These are phyloP conservation scores for Russula abietina DNA, from an alignment of 768 basidiomycete genomes.

Conservation along the genomic window DNA sequence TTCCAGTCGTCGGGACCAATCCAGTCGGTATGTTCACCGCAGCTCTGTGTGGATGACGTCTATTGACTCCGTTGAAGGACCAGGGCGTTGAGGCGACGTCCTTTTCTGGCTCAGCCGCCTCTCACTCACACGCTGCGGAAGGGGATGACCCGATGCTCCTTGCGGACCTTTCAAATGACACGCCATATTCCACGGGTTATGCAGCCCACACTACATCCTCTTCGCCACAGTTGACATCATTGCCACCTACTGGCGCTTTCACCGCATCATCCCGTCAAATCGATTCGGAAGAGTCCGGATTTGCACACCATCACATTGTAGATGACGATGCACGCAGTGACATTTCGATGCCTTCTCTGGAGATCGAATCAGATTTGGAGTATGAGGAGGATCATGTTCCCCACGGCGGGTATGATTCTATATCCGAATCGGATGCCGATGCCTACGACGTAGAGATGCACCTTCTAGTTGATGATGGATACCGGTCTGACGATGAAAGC, in stretches of 20 bases:
- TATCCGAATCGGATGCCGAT: slow-evolving; percentile 22
- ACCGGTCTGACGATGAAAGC: slow-evolving; percentile 7
- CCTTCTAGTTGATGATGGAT: slow-evolving; percentile 9
- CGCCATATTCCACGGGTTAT: not conserved
- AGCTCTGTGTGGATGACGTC: slow-evolving; percentile 4
- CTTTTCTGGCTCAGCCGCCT: not conserved
- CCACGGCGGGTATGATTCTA: slow-evolving; percentile 7
- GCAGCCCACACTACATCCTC: not conserved
- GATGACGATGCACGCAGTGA: slow-evolving; percentile 20
- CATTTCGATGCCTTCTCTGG: slow-evolving; percentile 20
- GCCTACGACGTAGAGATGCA: slow-evolving; percentile 25
- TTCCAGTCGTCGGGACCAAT: not conserved
- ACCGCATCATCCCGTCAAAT: not conserved
- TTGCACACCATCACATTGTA: not conserved
- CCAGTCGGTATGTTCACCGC: slow-evolving; percentile 1
- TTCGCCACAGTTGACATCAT: slow-evolving; percentile 5
- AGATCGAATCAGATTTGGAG: slow-evolving; percentile 18
- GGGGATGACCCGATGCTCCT: slow-evolving; percentile 15
- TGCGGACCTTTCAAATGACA: not conserved
- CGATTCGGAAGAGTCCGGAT: not conserved
- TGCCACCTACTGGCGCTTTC: not conserved
- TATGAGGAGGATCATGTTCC: slow-evolving; percentile 11
- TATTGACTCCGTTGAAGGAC: slow-evolving; percentile 8
- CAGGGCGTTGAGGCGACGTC: not conserved
- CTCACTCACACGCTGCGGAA: not conserved